Conservation (phyloP, 352 stramenopile species). For the Pythium folliculosum region DNA sequence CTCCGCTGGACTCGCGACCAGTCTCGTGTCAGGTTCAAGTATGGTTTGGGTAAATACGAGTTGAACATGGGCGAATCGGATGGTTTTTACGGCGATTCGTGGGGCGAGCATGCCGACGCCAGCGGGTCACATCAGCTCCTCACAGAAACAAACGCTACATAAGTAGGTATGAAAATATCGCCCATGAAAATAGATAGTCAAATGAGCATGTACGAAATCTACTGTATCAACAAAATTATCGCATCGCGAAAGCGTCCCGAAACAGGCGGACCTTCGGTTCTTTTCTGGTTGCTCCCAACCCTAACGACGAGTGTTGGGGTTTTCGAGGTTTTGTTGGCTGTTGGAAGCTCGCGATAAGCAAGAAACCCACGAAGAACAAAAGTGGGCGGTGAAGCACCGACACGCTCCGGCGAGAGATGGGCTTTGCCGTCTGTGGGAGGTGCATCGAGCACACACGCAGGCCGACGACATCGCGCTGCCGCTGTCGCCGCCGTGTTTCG, state of each 20-base stretch:
- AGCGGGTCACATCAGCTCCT: not conserved
- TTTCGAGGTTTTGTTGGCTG: not conserved
- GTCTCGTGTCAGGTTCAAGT: slow-evolving; percentile 9
- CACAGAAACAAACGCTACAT: not conserved
- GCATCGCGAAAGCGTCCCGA: not conserved
- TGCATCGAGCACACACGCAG: not conserved
- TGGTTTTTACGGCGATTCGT: slow-evolving; percentile 8
- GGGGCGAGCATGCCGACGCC: not conserved
- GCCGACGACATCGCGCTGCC: not conserved
- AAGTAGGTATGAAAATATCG: slow-evolving; percentile 1
- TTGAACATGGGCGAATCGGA: slow-evolving; percentile 17
- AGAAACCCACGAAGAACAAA: not conserved
- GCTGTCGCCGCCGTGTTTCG: slow-evolving; percentile 12
- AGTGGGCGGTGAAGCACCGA: slow-evolving; percentile 9
- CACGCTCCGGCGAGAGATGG: slow-evolving; percentile 8
- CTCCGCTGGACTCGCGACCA: not conserved
- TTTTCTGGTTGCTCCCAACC: not conserved
- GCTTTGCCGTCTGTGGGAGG: not conserved
- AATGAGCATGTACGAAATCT: too few relatives aligned
- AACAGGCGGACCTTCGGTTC: not conserved
- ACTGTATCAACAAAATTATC: not conserved
- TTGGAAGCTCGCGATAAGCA: too few relatives aligned
- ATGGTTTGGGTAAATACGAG: slow-evolving; percentile 13
- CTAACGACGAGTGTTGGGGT: not conserved
- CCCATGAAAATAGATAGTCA: too few relatives aligned